Evolutionary conservation across 495 filamentous ascomycete species (phyloP).

Genomic region (Hyphodiscus hymeniophilus): DNA sequence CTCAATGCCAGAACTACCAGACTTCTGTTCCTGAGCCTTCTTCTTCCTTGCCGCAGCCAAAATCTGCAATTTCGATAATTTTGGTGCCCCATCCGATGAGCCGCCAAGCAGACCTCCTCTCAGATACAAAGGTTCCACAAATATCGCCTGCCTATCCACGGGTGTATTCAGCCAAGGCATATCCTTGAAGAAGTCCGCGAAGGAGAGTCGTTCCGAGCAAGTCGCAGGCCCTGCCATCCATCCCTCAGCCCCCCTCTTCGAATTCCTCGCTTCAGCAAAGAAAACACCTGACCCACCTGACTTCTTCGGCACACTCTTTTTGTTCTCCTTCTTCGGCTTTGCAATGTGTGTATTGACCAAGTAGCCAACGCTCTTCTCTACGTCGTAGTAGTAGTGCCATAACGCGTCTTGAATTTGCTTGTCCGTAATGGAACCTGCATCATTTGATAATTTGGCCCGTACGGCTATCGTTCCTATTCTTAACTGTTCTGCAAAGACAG

Average conservation of each 20-base stretch:
- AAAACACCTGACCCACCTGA: constrained; percentile 10
- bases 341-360: constrained; percentile 52
- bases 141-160: constrained; percentile 54
- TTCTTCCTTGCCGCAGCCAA: constrained; percentile 83
- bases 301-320: constrained; percentile 30
- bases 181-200: constrained; percentile 62
- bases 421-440: constrained; percentile 46
- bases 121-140: constrained; percentile 53
- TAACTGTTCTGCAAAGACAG: constrained; percentile 37
- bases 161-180: constrained; percentile 82
- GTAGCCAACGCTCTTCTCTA: constrained; percentile 74
- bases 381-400: constrained; percentile 95
- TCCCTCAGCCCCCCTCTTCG: neutral
- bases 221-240: neutral
- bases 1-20: constrained; percentile 26
- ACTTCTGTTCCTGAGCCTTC: constrained; percentile 63
- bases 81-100: constrained; percentile 47
- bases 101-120: constrained; percentile 70
- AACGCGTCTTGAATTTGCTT: constrained; percentile 79
- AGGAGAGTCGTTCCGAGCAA: constrained; percentile 19
- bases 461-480: constrained; percentile 45
- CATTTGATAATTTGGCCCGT: constrained; percentile 42
- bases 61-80: constrained; percentile 82
- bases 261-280: neutral
- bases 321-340: constrained; percentile 30